Conservation (phyloP, 257 asterid species). For the Buddleja alternifolia region DNA sequence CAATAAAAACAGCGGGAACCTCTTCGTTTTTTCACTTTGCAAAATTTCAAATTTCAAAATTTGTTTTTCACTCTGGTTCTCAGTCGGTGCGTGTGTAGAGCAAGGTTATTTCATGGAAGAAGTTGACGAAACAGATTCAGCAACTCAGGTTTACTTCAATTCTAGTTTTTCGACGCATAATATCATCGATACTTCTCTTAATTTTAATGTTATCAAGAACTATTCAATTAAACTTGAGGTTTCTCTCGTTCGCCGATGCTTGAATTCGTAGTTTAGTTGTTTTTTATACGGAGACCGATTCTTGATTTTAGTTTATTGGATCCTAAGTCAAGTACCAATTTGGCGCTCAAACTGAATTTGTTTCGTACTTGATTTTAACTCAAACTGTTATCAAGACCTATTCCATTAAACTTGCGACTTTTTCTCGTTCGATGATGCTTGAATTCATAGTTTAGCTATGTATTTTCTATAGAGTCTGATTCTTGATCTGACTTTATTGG, state of each 20-base stretch:
- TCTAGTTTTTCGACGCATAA: not conserved
- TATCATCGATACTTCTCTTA: not conserved
- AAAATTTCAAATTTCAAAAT: not conserved
- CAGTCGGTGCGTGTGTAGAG: not conserved
- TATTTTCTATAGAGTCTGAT: not conserved
- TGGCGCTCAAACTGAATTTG: no score
- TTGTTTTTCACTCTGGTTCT: slow-evolving; percentile 2
- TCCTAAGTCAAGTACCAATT: not conserved
- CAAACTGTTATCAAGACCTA: not conserved
- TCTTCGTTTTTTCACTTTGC: not conserved
- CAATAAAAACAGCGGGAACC: slow-evolving; percentile 31
- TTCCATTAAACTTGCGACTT: not conserved
- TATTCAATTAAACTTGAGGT: not conserved
- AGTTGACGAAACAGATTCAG: slow-evolving; percentile 59
- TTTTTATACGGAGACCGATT: not conserved
- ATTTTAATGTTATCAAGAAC: not conserved
- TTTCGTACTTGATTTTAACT: no score
- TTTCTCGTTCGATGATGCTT: slow-evolving; percentile 7
- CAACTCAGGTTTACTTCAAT: slow-evolving; percentile 46
- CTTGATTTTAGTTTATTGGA: not conserved
- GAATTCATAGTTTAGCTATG: not conserved
- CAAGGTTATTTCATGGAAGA: slow-evolving; percentile 45
- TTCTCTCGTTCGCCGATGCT: slow-evolving; percentile 3
- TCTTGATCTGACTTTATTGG: not conserved
- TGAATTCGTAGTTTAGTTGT: slow-evolving; percentile 4